Conservation (phyloP, 805 yeast genomes). For the Schwanniomyces yamadae region DNA sequence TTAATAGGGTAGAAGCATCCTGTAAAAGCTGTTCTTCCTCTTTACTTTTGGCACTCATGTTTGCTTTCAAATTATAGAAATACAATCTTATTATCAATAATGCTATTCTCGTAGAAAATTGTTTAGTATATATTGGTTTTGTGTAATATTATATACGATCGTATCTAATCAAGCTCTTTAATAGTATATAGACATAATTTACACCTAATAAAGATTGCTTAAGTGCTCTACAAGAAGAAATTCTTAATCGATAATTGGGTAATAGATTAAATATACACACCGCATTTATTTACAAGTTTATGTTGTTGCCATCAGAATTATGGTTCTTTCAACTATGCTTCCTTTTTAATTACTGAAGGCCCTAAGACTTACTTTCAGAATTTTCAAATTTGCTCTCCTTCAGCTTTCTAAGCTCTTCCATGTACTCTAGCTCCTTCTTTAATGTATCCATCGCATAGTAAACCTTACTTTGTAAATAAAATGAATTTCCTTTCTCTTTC, state of each 20-base stretch:
- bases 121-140: neutral
- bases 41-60: constrained; percentile 6
- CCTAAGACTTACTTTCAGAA: no score
- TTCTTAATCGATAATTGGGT: no score
- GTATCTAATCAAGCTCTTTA: neutral
- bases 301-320: no score
- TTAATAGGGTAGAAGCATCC: constrained; percentile 60
- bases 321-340: no score
- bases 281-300: no score
- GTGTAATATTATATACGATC: constrained; percentile 3
- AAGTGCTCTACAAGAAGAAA: no score
- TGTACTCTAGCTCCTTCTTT: constrained; percentile 68
- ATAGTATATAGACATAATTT: no score
- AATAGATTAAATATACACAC: no score
- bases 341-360: no score
- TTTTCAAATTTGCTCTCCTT: constrained; percentile 23
- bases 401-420: constrained; percentile 42
- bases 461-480: constrained; percentile 89
- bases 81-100: neutral
- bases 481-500: constrained; percentile 94
- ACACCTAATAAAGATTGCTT: no score
- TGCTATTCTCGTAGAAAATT: neutral
- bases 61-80: neutral
- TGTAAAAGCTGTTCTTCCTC: constrained; percentile 46
- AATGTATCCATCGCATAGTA: constrained; percentile 92